Evolutionary conservation across 257 asterid genomes (phyloP).

Genomic region (Nemophila menziesii): DNA sequence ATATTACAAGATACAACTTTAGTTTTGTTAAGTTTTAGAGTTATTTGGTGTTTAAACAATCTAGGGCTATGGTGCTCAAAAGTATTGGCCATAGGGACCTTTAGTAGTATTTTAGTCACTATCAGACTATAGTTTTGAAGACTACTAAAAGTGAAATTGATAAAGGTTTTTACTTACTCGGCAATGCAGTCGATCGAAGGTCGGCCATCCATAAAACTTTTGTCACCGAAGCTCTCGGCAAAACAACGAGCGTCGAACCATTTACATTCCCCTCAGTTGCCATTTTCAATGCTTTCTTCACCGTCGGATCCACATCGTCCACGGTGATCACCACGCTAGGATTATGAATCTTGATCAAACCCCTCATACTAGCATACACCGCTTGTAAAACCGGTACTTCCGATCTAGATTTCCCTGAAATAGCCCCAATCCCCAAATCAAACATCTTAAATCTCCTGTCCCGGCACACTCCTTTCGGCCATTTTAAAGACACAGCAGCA

Average conservation of each 20-base stretch:
- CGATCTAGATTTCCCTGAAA: constrained; percentile 49
- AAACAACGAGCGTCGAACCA: constrained; percentile 39
- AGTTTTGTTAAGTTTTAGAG: too few relatives aligned
- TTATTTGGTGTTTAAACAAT: too few relatives aligned
- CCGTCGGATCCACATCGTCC: constrained; percentile 43
- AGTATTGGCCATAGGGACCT: too few relatives aligned
- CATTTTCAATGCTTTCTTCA: constrained; percentile 75
- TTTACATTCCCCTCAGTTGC: constrained; percentile 37
- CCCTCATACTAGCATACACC: constrained; percentile 85
- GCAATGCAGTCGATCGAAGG: constrained; percentile 72
- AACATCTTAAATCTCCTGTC: constrained; percentile 88
- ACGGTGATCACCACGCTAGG: constrained; percentile 69
- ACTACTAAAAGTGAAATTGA: too few relatives aligned
- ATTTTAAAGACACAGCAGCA: constrained; percentile 49
- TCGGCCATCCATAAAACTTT: constrained; percentile 92
- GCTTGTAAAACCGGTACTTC: constrained; percentile 73
- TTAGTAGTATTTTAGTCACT: too few relatives aligned
- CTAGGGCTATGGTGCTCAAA: too few relatives aligned
- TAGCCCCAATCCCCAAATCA: constrained; percentile 60
- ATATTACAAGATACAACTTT: too few relatives aligned
- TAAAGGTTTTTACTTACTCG: constrained; percentile 52
- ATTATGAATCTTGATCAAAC: constrained; percentile 70
- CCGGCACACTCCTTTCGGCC: constrained; percentile 70
- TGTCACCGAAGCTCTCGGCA: constrained; percentile 52
- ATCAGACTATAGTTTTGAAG: too few relatives aligned